Evolutionary conservation across 345 rosid genomes (phyloP), one percentile per base, ranked within the genome.

Genomic region (Microthlaspi erraticum): DNA sequence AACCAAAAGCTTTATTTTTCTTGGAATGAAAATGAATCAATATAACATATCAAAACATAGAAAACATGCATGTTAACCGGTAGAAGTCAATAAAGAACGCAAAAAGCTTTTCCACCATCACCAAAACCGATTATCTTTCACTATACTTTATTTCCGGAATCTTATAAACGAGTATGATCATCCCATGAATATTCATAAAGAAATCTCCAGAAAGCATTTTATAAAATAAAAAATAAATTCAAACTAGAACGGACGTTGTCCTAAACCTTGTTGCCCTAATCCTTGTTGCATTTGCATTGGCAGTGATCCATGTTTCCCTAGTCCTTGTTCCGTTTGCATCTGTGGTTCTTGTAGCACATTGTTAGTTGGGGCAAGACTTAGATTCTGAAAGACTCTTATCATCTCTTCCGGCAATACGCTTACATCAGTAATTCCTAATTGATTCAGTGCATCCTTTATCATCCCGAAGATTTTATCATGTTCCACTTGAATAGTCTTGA

Each of bases 11-110:
- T 34, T 33, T 14, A 19, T 54, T 33, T 55, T 55, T 55, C 9
- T 38, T 33, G 5, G 39, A 55, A 55, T 34, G 5, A 13, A 53
- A 32, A 6, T 18, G 52, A 33, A 33, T 10, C 2, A 17, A 56
- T 16, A 34, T 56, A 34, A 33, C 14, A 54, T 5, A 36, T 56
- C 43, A 57, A 58, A 58, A 37, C 63, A 19, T 18, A 18, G 14
- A 32, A 56, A 17, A 8, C 5, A 41, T 41, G 7, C n/a, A 3
- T 29, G 31, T 7, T 41, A 23, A 23, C 3, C 26, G 26, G 26
- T 23, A 23, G 2, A 23, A 23, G 26, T 23, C 26, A 23, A 23
- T 23, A 23, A n/a, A 23, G 26, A 23, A 23, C 2, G 26, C 26
- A 23, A 23, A 23, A 2, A 23, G 3, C 3, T 23, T 2, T 23